Conservation (phyloP, 257 asterid genomes). For the Haberlea rhodopensis region DNA sequence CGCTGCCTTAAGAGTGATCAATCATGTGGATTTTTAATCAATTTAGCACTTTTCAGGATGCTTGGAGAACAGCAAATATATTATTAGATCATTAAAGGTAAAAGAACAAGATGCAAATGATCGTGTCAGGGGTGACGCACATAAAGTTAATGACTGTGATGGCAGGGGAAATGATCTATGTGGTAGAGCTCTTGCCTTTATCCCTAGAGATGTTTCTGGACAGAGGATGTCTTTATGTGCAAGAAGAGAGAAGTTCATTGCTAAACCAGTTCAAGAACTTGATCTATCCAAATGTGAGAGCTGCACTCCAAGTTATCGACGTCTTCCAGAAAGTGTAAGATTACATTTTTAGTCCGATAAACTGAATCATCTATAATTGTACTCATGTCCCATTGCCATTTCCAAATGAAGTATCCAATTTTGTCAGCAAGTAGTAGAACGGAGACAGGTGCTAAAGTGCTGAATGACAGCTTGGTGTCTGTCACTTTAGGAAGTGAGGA, state of each 20-base stretch:
- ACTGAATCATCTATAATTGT: constrained; percentile 26
- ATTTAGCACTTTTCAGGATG: constrained; percentile 47
- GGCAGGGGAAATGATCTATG: constrained; percentile 59
- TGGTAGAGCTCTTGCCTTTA: constrained; percentile 44
- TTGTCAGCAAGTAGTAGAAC: constrained; percentile 71
- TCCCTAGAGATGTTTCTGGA: constrained; percentile 48
- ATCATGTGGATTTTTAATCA: constrained; percentile 21
- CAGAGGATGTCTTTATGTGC: constrained; percentile 55
- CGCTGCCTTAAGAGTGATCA: constrained; percentile 17
- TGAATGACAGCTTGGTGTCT: constrained; percentile 92
- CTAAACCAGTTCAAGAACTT: constrained; percentile 89
- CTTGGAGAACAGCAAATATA: constrained; percentile 48
- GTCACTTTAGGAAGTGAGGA: constrained; percentile 98
- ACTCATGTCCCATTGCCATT: constrained; percentile 31
- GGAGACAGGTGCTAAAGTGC: constrained; percentile 61
- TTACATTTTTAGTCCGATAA: constrained; percentile 20
- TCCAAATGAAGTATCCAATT: constrained; percentile 63
- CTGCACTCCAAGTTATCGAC: constrained; percentile 95
- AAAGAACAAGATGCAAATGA: constrained; percentile 52
- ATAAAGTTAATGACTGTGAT: constrained; percentile 41
- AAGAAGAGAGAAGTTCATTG: constrained; percentile 66
- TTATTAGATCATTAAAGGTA: constrained; percentile 37
- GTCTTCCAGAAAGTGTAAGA: constrained; percentile 84
- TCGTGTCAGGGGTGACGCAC: constrained; percentile 49
- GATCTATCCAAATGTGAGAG: constrained; percentile 81